Evolutionary conservation across 2,329 filamentous ascomycete species (phyloP), one percentile per base, ranked within the genome.

Genomic region (Colletotrichum magnum): DNA sequence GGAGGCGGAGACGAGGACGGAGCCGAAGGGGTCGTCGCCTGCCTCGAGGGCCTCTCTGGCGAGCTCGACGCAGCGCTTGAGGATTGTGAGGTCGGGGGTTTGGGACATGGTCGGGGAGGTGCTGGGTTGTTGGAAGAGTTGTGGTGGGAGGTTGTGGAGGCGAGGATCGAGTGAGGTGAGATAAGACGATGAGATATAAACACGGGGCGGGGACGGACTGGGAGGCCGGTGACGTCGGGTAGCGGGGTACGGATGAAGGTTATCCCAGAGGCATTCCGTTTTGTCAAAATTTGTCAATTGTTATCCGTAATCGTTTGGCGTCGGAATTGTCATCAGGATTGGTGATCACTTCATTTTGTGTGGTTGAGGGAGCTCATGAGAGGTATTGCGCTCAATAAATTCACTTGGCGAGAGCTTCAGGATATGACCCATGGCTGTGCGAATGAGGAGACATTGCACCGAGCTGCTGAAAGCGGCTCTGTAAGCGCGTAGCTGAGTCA

Each of bases 11-110:
- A 81, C 79, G 26, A 81, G 75, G 15, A 81, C 77, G 21, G 79
- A 80, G 48, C 79, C 79, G 32, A 81, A 81, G 13, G 79, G 79
- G 21, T 73, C 73, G 59, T 81, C 78, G 52, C 79, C 79, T 4
- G 79, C 79, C 24, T 79, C 71, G 32, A 81, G 73, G n/a, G 79
- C 78, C 64, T 81, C 77, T 6, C 74, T 72, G 54, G 79, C 79
- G n/a, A 80, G 79, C 59, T 72, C 73, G 47, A 80, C 58, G 63
- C 73, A 74, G 28, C 68, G 73, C 39, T 68, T 72, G 10, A 74
- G 70, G 39, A 67, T 64, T 18, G 69, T 63, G 32, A 54, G 32
- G 24, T 71, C 70, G 5, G 68, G 68, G 21, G 21, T 24, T 12
- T 53, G 50, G 15, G 68, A 24, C 73, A 74, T 74, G 32, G 54